A percentile compares a stretch with the other conserved stretches of the same genome.
These are phyloP conservation scores for Aureobasidium sp. DNA, from an alignment of 2,329 filamentous ascomycete genomes.

Conservation along the genomic window DNA sequence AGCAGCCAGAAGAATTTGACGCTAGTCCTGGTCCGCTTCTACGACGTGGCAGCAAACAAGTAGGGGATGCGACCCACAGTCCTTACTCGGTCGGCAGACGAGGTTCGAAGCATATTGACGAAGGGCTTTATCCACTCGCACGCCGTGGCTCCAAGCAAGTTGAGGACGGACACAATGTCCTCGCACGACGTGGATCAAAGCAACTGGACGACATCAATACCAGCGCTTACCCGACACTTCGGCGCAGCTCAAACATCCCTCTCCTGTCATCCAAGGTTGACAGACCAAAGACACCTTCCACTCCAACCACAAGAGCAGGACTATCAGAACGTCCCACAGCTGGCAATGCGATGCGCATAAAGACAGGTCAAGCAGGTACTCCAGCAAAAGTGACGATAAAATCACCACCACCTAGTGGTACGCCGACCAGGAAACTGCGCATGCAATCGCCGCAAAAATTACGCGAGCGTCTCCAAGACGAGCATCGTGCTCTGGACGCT, in stretches of 20 bases:
- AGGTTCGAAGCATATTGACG: conserved; percentile 1
- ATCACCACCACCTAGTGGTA: conserved; percentile 4
- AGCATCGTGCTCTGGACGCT: conserved; percentile 64
- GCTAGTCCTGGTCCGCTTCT: conserved; percentile 1
- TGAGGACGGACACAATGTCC: conserved; percentile 8
- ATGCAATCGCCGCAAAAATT: conserved; percentile 58
- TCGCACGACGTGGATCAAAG: conserved; percentile 9
- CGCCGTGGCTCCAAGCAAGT: conserved; percentile 8
- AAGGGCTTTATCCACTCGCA: conserved; percentile 1
- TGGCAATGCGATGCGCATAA: conserved; percentile 51
- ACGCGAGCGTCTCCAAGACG: conserved; percentile 74
- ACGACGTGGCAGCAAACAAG: conserved; percentile 1
- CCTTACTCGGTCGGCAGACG: background rate
- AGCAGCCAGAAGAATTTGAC: conserved; percentile 25
- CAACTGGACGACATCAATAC: conserved; percentile 21
- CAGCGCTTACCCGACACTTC: conserved; percentile 19
- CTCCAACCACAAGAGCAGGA: conserved; percentile 42
- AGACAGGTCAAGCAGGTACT: conserved; percentile 35
- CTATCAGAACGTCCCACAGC: conserved; percentile 40
- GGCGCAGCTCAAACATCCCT: conserved; percentile 13
- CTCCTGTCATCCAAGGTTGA: conserved; percentile 16
- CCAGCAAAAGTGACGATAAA: conserved; percentile 10
- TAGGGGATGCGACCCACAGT: background rate
- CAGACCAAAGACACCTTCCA: conserved; percentile 20
- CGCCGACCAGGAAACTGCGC: conserved; percentile 51